phyloP scores from a whole-genome alignment of 768 basidiomycete genomes.

The Lepiota subincarnata region DNA sequence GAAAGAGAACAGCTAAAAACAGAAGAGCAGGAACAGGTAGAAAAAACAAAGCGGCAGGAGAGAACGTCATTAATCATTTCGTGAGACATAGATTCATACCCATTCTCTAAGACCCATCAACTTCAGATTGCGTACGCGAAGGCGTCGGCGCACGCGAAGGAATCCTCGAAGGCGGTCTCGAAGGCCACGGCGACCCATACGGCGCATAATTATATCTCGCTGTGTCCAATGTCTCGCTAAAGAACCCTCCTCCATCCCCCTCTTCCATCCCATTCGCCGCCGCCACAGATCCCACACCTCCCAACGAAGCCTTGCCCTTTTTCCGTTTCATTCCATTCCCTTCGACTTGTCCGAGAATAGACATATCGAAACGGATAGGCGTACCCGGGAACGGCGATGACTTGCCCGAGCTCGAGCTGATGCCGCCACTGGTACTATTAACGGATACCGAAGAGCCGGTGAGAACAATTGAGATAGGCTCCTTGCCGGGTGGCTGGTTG shows the following conservation, averaged over 20 bases:
- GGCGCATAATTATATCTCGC: conserved; percentile 33
- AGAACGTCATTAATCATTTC: no score
- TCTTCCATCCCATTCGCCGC: conserved; percentile 6
- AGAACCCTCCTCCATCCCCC: conserved; percentile 11
- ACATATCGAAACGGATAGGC: conserved; percentile 45
- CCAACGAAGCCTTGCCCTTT: conserved; percentile 27
- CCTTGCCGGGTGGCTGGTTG: conserved; percentile 42
- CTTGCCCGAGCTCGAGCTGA: background rate
- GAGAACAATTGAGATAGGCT: conserved; percentile 23
- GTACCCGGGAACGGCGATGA: conserved; percentile 25
- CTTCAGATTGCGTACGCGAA: background rate
- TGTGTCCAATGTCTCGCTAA: conserved; percentile 31
- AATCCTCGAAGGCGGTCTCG: conserved; percentile 28
- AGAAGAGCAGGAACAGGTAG: no score
- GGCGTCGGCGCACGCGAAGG: background rate
- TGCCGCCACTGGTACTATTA: background rate
- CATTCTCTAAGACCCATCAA: background rate
- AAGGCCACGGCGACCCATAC: conserved; percentile 39
- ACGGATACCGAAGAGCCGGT: conserved; percentile 11
- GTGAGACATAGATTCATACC: no score
- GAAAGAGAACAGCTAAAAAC: no score
- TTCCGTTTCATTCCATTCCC: conserved; percentile 35
- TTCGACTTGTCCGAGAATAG: conserved; percentile 60
- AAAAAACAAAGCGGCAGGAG: no score
- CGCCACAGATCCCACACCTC: conserved; percentile 34